Percentiles rank a stretch among this genome's conserved stretches.
phyloP scores from a whole-genome alignment of 345 rosid species.

The Lepidium didymum region DNA sequence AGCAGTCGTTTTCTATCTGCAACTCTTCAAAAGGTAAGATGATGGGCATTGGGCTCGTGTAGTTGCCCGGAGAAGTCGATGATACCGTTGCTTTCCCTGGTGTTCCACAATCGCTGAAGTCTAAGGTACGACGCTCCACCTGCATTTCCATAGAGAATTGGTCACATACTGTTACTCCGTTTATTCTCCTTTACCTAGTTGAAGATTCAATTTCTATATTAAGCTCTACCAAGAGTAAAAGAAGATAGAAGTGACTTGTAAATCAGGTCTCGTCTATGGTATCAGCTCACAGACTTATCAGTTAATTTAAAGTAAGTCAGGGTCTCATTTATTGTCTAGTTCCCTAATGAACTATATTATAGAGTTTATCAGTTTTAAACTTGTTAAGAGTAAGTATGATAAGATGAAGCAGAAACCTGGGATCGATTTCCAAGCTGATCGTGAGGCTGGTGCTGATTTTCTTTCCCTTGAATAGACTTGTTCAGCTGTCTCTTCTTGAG shows the following conservation, averaged over 20 bases:
- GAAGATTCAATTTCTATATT: neutral
- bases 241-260: neutral
- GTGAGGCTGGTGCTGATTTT: constrained; percentile 22
- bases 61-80: constrained; percentile 40
- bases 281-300: too few species aligned
- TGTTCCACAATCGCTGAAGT: constrained; percentile 90
- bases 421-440: constrained; percentile 37
- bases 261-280: neutral
- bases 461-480: constrained; percentile 37
- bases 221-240: constrained; percentile 3
- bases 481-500: constrained; percentile 35
- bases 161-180: neutral
- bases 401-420: constrained; percentile 41
- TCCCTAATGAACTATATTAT: too few species aligned
- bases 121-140: constrained; percentile 80
- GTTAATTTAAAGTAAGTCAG: too few species aligned
- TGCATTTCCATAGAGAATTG: constrained; percentile 31
- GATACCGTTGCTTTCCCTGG: constrained; percentile 55
- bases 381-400: neutral
- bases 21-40: constrained; percentile 74
- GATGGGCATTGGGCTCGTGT: constrained; percentile 79
- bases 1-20: constrained; percentile 46
- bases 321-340: too few species aligned
- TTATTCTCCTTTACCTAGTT: neutral
- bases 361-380: neutral